Conservation (phyloP, 1,284 basidiomycete species). For the Rhodotorula sp. region DNA sequence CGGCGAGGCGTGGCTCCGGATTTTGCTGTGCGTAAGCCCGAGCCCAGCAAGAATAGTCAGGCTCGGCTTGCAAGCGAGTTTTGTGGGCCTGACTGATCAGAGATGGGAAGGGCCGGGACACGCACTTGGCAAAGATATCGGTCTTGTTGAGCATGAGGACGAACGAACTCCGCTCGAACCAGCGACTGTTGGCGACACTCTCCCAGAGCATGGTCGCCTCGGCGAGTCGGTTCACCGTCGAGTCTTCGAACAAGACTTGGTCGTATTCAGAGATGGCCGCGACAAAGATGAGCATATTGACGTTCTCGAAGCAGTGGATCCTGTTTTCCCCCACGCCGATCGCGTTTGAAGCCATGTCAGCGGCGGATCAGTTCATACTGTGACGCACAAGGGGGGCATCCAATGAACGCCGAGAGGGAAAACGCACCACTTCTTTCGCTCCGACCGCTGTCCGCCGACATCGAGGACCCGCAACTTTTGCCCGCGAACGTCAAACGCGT, state of each 20-base stretch:
- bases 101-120: neutral
- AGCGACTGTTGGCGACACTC: constrained; percentile 26
- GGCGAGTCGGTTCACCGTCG: constrained; percentile 22
- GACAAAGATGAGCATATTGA: constrained; percentile 39
- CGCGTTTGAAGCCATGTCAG: neutral
- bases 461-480: constrained; percentile 31
- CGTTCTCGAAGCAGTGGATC: constrained; percentile 39
- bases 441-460: constrained; percentile 37
- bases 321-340: neutral
- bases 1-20: constrained; percentile 15
- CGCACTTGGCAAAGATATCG: constrained; percentile 71
- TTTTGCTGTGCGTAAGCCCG: constrained; percentile 57
- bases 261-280: constrained; percentile 36
- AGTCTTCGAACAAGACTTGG: constrained; percentile 32
- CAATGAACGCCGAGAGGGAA: neutral
- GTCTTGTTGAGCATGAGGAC: constrained; percentile 53
- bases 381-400: too few relatives aligned
- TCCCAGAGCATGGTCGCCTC: constrained; percentile 36
- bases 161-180: constrained; percentile 25
- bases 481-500: constrained; percentile 20
- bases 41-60: neutral
- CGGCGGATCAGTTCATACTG: too few relatives aligned
- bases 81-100: too few relatives aligned
- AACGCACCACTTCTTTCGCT: constrained; percentile 37
- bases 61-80: too few relatives aligned